A percentile compares a stretch with the other conserved stretches of the same genome.
Evolutionary conservation across 768 basidiomycete species (phyloP).

Genomic region (Psilocybe sp.): DNA sequence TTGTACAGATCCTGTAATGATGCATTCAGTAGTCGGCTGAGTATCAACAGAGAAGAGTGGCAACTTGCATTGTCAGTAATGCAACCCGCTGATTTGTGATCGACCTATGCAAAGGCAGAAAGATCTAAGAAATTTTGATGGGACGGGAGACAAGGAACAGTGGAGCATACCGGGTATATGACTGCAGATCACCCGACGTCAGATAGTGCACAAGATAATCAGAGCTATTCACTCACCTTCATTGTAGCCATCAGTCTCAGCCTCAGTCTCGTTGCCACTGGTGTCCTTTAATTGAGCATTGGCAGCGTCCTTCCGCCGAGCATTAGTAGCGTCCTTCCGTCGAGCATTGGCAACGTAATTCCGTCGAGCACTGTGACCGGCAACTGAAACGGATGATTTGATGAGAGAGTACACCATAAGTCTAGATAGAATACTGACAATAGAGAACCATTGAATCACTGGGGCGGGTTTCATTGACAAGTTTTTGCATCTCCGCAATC

Average conservation of each 20-base stretch:
- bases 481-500: slow-evolving; percentile 86
- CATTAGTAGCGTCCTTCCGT: too few relatives aligned
- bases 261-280: too few relatives aligned
- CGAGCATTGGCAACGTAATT: slow-evolving; percentile 81
- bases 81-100: slow-evolving; percentile 57
- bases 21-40: background rate
- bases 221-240: slow-evolving; percentile 47
- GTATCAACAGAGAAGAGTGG: background rate
- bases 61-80: slow-evolving; percentile 85
- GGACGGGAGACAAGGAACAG: background rate
- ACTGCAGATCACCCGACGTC: slow-evolving; percentile 36
- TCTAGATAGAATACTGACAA: slow-evolving; percentile 41
- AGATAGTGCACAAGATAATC: background rate
- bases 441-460: slow-evolving; percentile 92
- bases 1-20: slow-evolving; percentile 60
- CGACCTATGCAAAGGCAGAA: slow-evolving; percentile 31
- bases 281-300: too few relatives aligned
- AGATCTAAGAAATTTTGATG: background rate
- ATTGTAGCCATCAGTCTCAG: slow-evolving; percentile 80
- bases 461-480: slow-evolving; percentile 74
- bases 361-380: slow-evolving; percentile 92
- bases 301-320: too few relatives aligned
- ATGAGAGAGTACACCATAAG: background rate
- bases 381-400: slow-evolving; percentile 48
- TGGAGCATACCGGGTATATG: slow-evolving; percentile 82